Base-by-base conservation (phyloP, 2,329 filamentous ascomycete species). In the Aspergillus caelatus region DNA sequence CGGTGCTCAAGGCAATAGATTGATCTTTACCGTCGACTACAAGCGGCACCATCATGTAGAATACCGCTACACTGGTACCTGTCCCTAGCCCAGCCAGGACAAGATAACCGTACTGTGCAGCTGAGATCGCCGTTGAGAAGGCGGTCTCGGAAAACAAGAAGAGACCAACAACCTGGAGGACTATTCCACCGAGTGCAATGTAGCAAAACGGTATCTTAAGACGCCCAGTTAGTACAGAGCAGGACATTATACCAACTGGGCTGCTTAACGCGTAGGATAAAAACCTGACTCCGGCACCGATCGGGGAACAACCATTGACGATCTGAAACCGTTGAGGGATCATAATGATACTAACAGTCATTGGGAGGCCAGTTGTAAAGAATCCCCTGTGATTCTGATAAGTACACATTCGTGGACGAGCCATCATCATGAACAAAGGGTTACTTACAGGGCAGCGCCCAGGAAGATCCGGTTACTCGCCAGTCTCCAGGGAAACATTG, bases 1-100 rank as follows among this genome's bases (percentile, higher is more conserved):
- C 68, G 7, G 75, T 71, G 14, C 78, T 77, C 70, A 80, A 74
- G 0, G 70, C 71, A 48, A 79, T 75, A 9, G 71, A 69, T 60
- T 23, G 16, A 45, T 59, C 39, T 11, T 58, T 62, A 3, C 62
- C 48, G 11, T 68, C 65, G 12, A 69, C 65, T 3, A 68, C 43
- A 1, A 50, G 46, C 14, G 68, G 67, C 8, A 64, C 62, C 2
- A 59, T 52, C 62, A 69, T 70, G 12, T 66, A 69, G n/a, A 68
- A 61, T 4, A 62, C 62, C 2, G 65, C 57, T 16, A 68, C 57
- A 12, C 62, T 58, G 9, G 64, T 57, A 3, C 68, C 68, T 2
- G 57, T 52, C 3, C 68, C 67, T 2, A 70, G 6, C 1, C 68
- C 68, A 1, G 66, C 60, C 4, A 70, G 36, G 1, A 62, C 63